These are phyloP conservation scores for Aspergillus ruber DNA, from an alignment of 2,329 filamentous ascomycete genomes.

Conservation along the genomic window DNA sequence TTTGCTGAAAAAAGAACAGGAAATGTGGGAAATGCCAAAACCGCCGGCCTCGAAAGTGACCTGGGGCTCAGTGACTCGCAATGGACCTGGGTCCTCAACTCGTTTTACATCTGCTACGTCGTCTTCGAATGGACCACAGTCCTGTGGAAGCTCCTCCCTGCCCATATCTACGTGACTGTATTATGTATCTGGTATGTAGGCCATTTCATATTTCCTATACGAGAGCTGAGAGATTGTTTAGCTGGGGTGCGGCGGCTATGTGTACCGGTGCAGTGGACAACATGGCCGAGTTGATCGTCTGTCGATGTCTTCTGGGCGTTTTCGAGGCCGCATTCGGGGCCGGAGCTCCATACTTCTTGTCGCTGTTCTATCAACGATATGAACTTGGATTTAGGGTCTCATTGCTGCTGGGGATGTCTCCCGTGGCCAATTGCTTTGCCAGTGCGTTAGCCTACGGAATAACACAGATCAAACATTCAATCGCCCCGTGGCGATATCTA, in stretches of 20 bases:
- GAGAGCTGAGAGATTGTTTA: conserved; percentile 2
- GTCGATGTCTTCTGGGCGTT: conserved; percentile 16
- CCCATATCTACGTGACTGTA: conserved; percentile 15
- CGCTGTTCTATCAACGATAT: conserved; percentile 47
- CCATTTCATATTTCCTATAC: not conserved
- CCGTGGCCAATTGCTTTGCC: conserved; percentile 35
- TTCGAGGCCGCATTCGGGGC: conserved; percentile 17
- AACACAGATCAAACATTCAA: conserved; percentile 16
- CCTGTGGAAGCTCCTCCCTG: conserved; percentile 19
- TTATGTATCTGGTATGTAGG: conserved; percentile 15
- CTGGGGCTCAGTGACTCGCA: conserved; percentile 13
- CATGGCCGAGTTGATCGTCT: conserved; percentile 14
- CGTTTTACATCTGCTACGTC: conserved; percentile 21
- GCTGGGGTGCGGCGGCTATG: conserved; percentile 21
- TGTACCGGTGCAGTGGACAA: conserved; percentile 16
- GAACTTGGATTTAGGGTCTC: conserved; percentile 45
- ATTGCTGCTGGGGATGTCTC: conserved; percentile 38
- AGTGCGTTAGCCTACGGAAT: conserved; percentile 36
- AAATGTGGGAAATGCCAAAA: conserved; percentile 21
- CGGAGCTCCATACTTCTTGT: conserved; percentile 29
- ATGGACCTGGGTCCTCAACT: conserved; percentile 20
- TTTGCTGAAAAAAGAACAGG: conserved; percentile 2
- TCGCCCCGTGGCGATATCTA: conserved; percentile 36
- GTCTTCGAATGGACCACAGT: conserved; percentile 21
- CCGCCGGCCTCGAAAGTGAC: conserved; percentile 15